A percentile compares a stretch with the other conserved stretches of the same genome.
Conservation (phyloP, 1,284 basidiomycete genomes). For the Takashimella koratensis region DNA sequence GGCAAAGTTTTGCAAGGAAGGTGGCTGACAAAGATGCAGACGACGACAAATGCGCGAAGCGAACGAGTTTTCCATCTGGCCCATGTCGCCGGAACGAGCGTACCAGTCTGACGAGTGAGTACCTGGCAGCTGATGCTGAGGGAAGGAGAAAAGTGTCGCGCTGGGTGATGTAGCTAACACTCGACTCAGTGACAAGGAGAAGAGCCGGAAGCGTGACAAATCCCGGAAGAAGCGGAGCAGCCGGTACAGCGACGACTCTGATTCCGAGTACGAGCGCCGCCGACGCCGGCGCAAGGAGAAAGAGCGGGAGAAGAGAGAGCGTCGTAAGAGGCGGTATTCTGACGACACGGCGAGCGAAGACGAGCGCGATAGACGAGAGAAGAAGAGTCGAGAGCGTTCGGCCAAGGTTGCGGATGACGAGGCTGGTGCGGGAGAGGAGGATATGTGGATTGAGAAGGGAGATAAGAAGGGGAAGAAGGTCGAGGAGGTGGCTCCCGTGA, state of each 20-base stretch:
- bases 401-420: too few relatives aligned
- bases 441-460: constrained; percentile 37
- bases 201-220: constrained; percentile 19
- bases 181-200: constrained; percentile 40
- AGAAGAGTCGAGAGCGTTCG: constrained; percentile 1
- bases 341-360: not conserved
- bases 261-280: constrained; percentile 46
- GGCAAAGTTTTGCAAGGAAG: not conserved
- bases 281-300: constrained; percentile 49
- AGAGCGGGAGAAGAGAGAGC: constrained; percentile 34
- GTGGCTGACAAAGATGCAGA: constrained; percentile 51
- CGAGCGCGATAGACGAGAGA: not conserved
- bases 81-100: constrained; percentile 67
- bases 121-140: constrained; percentile 20
- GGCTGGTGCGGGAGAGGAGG: constrained; percentile 51
- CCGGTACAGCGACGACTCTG: constrained; percentile 12
- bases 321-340: constrained; percentile 6
- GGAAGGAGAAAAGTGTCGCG: too few relatives aligned
- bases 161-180: too few relatives aligned
- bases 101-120: constrained; percentile 43
- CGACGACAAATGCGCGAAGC: constrained; percentile 69
- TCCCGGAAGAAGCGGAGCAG: constrained; percentile 13
- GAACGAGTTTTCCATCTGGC: constrained; percentile 71
- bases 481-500: constrained; percentile 1
- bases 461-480: constrained; percentile 15